Evolutionary conservation across 2,329 filamentous ascomycete genomes (phyloP), one percentile per base, ranked within the genome.

Genomic region (Fusarium transvaalense): DNA sequence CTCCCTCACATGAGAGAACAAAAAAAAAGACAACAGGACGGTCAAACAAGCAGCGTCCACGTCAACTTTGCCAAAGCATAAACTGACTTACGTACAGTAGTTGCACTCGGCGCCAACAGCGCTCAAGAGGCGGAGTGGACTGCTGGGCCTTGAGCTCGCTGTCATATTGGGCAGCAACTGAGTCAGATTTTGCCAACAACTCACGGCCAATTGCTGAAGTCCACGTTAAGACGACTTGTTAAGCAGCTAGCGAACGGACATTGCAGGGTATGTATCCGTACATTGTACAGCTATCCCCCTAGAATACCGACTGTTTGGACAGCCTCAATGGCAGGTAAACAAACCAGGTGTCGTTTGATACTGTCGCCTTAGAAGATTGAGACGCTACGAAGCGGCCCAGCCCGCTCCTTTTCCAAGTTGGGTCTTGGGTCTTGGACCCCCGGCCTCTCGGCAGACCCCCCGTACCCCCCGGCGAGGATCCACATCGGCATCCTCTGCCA

Each of bases 141-240:
- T 42, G 19, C 61, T 52, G 35, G 45, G 63, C 59, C 45, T 52
- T 41, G 45, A 60, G 54, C 53, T 55, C 51, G 21, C 41, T 65
- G 67, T 61, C 55, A 70, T 60, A 59, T 76, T 73, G 74, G 74
- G 74, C 73, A 75, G 61, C 72, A 74, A 72, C 38, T 64, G 50
- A 60, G 67, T 60, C 66, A 55, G 61, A 46, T 56, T 52, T 50
- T 42, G 57, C 50, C 45, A 61, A 56, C 69, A 66, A 50, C 45
- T 48, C 38, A 64, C 27, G 51, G 50, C 70, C 70, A 76, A 75
- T 75, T 64, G 60, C 34, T 38, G 52, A 23, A 37, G 48, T 66
- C 74, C 74, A 75, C 73, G 72, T 73, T 59, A 56, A 39, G 53
- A 58, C 37, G 38, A 27, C 46, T 47, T 39, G 51, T 27, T 34